Evolutionary conservation across 1,284 basidiomycete genomes (phyloP).

Genomic region (Marasmius oreades): DNA sequence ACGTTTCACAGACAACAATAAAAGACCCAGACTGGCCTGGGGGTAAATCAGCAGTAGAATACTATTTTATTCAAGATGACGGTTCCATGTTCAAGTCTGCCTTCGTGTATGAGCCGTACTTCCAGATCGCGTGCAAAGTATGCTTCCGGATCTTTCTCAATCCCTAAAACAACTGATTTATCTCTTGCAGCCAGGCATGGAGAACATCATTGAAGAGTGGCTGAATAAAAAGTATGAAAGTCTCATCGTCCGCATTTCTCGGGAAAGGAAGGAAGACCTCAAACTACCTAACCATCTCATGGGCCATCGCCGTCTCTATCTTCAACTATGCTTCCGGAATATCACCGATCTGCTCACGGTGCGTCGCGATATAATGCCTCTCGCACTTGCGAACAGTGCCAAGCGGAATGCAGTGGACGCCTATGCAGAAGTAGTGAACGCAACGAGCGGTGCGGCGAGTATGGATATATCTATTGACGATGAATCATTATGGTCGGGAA

Average conservation of each 20-base stretch:
- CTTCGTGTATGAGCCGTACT: slow-evolving; percentile 92
- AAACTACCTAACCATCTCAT: slow-evolving; percentile 95
- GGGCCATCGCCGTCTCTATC: slow-evolving; percentile 84
- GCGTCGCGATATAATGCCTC: slow-evolving; percentile 84
- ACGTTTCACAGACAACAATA: slow-evolving; percentile 63
- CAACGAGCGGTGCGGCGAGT: slow-evolving; percentile 51
- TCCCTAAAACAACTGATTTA: slow-evolving; percentile 5
- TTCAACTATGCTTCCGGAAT: slow-evolving; percentile 91
- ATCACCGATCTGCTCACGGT: slow-evolving; percentile 89
- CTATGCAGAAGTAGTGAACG: slow-evolving; percentile 95
- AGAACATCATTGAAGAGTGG: slow-evolving; percentile 95
- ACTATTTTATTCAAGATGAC: slow-evolving; percentile 97
- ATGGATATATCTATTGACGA: slow-evolving; percentile 71
- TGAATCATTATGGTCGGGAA: slow-evolving; percentile 22
- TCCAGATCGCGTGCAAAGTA: slow-evolving; percentile 89
- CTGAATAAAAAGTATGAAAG: slow-evolving; percentile 93
- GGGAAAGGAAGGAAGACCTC: slow-evolving; percentile 91
- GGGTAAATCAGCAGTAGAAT: slow-evolving; percentile 91
- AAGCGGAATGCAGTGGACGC: slow-evolving; percentile 96
- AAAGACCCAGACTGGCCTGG: slow-evolving; percentile 80
- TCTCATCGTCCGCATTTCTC: slow-evolving; percentile 71
- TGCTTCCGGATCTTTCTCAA: slow-evolving; percentile 21
- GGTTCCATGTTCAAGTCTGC: slow-evolving; percentile 97
- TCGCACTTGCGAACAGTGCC: slow-evolving; percentile 88
- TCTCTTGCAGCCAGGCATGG: slow-evolving; percentile 72